Conservation (phyloP, 371 early-diverging fungal genomes). For the Basidiobolus meristosporus region DNA sequence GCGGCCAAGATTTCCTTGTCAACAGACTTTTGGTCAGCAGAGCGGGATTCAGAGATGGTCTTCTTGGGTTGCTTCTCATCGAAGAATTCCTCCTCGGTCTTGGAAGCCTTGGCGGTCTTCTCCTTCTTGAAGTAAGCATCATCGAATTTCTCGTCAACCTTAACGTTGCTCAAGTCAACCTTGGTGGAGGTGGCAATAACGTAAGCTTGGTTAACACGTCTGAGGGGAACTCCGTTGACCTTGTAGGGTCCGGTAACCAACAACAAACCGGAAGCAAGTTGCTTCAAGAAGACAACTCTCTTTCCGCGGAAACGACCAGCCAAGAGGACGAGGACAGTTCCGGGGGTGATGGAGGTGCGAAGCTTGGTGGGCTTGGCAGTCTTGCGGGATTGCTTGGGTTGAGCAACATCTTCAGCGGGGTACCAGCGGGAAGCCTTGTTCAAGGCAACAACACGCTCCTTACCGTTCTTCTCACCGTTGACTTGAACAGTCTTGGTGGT, state of each 20-base stretch:
- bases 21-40: constrained; percentile 71
- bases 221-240: constrained; percentile 94
- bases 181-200: constrained; percentile 96
- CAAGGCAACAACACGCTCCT: constrained; percentile 50
- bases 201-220: constrained; percentile 96
- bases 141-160: constrained; percentile 63
- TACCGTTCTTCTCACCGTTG: constrained; percentile 72
- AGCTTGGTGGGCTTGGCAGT: constrained; percentile 46
- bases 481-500: constrained; percentile 50
- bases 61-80: constrained; percentile 37
- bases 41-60: constrained; percentile 40
- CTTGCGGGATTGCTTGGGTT: constrained; percentile 72
- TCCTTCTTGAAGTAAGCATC: constrained; percentile 85
- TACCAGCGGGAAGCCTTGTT: constrained; percentile 63
- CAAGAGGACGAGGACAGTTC: constrained; percentile 91
- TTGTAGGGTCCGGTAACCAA: constrained; percentile 95
- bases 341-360: constrained; percentile 84
- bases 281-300: constrained; percentile 96
- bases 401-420: constrained; percentile 67
- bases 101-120: constrained; percentile 45
- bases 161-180: constrained; percentile 63
- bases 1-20: constrained; percentile 67
- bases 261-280: constrained; percentile 83
- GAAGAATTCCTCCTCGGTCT: constrained; percentile 68
- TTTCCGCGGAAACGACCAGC: constrained; percentile 95